Conservation (phyloP, 768 basidiomycete species). For the Leucosporidium creatinivorum region DNA sequence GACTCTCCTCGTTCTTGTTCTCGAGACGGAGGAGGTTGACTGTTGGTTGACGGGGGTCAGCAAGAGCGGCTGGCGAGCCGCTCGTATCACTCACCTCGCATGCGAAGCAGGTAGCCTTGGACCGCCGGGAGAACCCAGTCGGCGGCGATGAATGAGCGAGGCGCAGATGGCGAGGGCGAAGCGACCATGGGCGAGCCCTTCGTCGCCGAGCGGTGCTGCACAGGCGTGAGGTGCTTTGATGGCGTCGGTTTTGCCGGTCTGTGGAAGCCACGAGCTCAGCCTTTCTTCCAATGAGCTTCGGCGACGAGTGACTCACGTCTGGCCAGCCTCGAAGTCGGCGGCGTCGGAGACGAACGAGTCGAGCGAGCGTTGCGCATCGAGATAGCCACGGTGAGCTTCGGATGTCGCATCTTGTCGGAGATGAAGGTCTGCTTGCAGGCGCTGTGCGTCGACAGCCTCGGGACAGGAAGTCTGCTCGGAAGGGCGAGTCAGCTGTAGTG, state of each 20-base stretch:
- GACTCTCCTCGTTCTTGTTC: conserved; percentile 40
- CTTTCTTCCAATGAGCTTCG: too few relatives aligned
- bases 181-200: not conserved
- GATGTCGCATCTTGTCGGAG: conserved; percentile 1
- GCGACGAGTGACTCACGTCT: conserved; percentile 1
- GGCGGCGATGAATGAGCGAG: too few relatives aligned
- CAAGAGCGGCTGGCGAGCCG: conserved; percentile 46
- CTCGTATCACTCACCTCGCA: conserved; percentile 45
- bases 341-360: conserved; percentile 14
- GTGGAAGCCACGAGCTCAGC: not conserved
- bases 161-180: not conserved
- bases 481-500: conserved; percentile 38
- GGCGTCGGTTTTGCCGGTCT: conserved; percentile 4
- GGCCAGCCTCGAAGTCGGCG: not conserved
- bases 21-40: conserved; percentile 39
- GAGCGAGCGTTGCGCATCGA: conserved; percentile 24
- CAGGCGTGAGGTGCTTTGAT: too few relatives aligned
- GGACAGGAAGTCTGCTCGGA: conserved; percentile 53
- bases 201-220: too few relatives aligned
- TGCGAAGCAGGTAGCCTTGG: conserved; percentile 20
- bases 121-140: conserved; percentile 15
- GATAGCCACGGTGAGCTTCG: conserved; percentile 6
- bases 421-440: conserved; percentile 19
- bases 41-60: not conserved
- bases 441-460: conserved; percentile 16